These are phyloP conservation scores for Corymbia calophylla DNA, from an alignment of 441 rosid genomes.

Conservation along the genomic window DNA sequence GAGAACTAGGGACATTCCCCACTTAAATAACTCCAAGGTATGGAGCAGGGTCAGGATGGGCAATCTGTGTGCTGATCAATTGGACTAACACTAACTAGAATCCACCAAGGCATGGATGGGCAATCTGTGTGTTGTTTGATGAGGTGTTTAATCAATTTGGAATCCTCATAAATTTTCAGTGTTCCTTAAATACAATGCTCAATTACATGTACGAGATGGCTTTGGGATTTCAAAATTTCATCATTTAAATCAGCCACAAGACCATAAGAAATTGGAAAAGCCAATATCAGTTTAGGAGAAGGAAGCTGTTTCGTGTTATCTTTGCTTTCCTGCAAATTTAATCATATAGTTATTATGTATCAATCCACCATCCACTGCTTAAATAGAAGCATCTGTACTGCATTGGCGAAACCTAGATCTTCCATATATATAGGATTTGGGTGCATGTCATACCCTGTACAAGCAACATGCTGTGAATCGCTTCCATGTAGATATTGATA, in stretches of 20 bases:
- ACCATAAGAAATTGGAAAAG: background rate
- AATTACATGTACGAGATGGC: background rate
- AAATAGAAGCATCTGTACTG: background rate
- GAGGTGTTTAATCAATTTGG: background rate
- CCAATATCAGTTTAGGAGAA: background rate
- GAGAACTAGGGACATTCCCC: background rate
- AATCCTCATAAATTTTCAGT: background rate
- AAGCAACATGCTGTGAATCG: conserved; percentile 62
- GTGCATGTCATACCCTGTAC: conserved; percentile 40
- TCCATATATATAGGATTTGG: background rate
- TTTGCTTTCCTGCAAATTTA: background rate
- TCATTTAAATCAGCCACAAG: background rate
- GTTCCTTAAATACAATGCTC: background rate
- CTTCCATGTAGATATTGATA: conserved; percentile 67
- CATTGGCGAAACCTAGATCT: background rate
- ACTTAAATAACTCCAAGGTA: background rate
- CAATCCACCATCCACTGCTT: background rate
- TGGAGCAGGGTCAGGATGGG: background rate
- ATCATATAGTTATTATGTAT: background rate
- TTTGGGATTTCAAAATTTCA: background rate
- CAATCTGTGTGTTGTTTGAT: background rate
- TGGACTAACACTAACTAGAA: background rate
- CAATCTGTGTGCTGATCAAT: background rate
- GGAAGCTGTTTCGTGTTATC: background rate
- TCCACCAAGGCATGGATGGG: background rate